Base-by-base conservation (phyloP, 306 rosid species). In the Cucumis melo region DNA sequence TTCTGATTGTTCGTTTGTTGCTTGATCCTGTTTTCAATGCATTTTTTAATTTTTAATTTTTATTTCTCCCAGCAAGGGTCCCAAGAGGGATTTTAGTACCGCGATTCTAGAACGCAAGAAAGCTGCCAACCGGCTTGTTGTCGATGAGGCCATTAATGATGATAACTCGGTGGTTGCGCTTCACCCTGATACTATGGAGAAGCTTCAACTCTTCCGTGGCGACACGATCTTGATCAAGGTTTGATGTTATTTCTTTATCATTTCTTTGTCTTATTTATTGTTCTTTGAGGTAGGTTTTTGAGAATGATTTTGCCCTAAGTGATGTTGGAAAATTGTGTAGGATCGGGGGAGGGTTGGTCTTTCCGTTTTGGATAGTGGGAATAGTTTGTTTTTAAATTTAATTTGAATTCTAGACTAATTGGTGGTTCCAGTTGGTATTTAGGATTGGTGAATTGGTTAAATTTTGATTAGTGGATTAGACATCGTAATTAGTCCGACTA, bases 51-150 rank as follows among this genome's bases (percentile, higher is more conserved):
- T 50, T 36, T 10, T 16, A 32, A 1, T 27, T 15, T 5, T 16
- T 44, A 5, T 5, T 59, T 36, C 7, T 44, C 14, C n/a, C 75
- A 77, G 80, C 29, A 77, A 91, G 83, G 91, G 90, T 39, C 65
- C 86, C 1, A 91, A 88, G 84, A 75, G 82, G 53, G 97, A 91
- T 62, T 89, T 81, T 65, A 86, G 89, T 58, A 91, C 94, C 1
- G 94, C 94, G 48, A 91, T 91, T 76, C 44, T 89, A 65, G 92
- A 87, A 76, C 89, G 89, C 24, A 91, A 89, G 87, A 91, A 91
- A 78, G 85, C 96, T 8, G 92, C 93, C 1, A 91, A 91, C 78
- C 87, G 92, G 10, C 83, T 91, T 2, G 78, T 91, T 60, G 92
- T 89, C n/a, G 97, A 91, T 48, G 97, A 91, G 83, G 92, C 94